phyloP scores from a whole-genome alignment of 345 rosid species.

The Isatis tinctoria region DNA sequence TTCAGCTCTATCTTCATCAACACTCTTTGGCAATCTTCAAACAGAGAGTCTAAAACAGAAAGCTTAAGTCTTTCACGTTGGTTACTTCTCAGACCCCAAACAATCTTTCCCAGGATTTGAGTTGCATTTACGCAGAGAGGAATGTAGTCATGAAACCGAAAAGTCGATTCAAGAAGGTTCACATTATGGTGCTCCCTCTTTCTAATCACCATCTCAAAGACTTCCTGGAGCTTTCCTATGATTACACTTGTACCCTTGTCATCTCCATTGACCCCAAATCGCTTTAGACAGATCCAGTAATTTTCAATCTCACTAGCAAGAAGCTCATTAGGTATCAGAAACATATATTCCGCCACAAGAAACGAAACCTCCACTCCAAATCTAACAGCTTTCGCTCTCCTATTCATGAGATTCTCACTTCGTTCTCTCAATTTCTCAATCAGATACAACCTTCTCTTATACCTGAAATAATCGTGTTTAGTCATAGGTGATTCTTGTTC shows the following conservation, averaged over 20 bases:
- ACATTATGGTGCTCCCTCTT: background rate
- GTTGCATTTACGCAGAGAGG: background rate
- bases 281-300: background rate
- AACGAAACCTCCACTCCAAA: background rate
- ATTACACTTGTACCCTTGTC: background rate
- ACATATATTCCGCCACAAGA: slow-evolving; percentile 16
- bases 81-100: background rate
- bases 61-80: background rate
- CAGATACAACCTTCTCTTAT: background rate
- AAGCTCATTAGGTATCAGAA: slow-evolving; percentile 1
- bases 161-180: background rate
- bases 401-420: background rate
- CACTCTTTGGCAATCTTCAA: slow-evolving; percentile 5
- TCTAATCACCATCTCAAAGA: background rate
- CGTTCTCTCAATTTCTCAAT: background rate
- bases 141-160: background rate
- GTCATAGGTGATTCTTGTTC: background rate
- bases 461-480: background rate
- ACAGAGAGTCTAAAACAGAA: slow-evolving; percentile 1
- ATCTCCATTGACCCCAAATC: background rate
- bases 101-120: slow-evolving; percentile 8
- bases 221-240: slow-evolving; percentile 15
- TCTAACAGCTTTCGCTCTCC: background rate
- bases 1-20: slow-evolving; percentile 5
- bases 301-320: background rate